Percentiles rank a stretch among this genome's conserved stretches.
phyloP scores from a whole-genome alignment of 2,329 filamentous ascomycete genomes.

The Pestalotiopsis sp. region DNA sequence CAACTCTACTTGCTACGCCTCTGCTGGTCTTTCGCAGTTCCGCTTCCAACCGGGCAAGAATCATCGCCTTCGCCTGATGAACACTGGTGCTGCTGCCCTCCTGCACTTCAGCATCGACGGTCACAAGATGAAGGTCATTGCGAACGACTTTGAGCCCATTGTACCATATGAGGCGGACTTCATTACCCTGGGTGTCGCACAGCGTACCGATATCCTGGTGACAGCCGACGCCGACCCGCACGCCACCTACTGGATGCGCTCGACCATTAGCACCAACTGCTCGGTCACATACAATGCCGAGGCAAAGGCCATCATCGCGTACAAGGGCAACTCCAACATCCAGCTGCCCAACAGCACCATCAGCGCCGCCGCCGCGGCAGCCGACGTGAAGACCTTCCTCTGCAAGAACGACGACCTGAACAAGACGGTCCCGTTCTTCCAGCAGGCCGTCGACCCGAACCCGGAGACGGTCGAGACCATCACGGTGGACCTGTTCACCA shows the following conservation, averaged over 20 bases:
- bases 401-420: background rate
- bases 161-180: conserved; percentile 64
- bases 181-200: conserved; percentile 62
- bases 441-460: no score
- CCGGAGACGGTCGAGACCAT: conserved; percentile 48
- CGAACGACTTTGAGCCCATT: conserved; percentile 65
- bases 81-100: conserved; percentile 52
- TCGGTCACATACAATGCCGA: no score
- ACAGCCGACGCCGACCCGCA: conserved; percentile 6
- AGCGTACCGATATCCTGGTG: conserved; percentile 48
- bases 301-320: no score
- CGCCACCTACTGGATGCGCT: no score
- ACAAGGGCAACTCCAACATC: no score
- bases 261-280: no score
- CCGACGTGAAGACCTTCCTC: no score
- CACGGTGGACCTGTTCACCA: background rate
- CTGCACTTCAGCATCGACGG: conserved; percentile 61
- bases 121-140: conserved; percentile 66
- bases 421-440: no score
- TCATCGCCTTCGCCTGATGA: conserved; percentile 63
- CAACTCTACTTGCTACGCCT: conserved; percentile 42
- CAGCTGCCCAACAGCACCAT: no score
- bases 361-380: no score
- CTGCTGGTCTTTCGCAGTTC: conserved; percentile 52
- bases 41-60: conserved; percentile 50